Percentiles rank a stretch among this genome's conserved stretches.
Evolutionary conservation across 495 filamentous ascomycete species (phyloP).

Genomic region (Aspergillus saccharolyticus): DNA sequence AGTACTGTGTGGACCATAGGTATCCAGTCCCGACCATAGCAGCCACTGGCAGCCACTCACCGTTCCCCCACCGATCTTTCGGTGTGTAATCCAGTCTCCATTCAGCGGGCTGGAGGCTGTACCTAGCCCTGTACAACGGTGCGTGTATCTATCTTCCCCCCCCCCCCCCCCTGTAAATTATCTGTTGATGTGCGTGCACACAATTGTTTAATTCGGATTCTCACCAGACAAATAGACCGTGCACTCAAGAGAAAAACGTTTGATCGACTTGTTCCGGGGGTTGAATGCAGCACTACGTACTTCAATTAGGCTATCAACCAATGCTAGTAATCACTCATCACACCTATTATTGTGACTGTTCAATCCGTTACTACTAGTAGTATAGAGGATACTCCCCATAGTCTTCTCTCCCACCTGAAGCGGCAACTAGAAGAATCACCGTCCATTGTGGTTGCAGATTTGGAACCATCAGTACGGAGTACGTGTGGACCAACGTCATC

Average conservation of each 20-base stretch:
- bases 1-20: too few relatives aligned
- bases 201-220: not conserved
- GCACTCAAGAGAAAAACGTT: not conserved
- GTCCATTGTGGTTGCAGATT: conserved; percentile 2
- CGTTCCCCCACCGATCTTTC: conserved; percentile 18
- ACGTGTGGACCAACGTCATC: conserved; percentile 15
- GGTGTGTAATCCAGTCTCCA: conserved; percentile 12
- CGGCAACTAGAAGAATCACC: not conserved
- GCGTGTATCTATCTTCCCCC: too few relatives aligned
- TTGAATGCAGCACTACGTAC: not conserved
- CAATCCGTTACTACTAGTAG: not conserved
- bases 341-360: not conserved
- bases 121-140: not conserved
- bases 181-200: not conserved
- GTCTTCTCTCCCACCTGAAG: not conserved
- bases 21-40: conserved; percentile 27
- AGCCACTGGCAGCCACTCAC: conserved; percentile 18
- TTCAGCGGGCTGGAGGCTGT: not conserved
- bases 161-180: not conserved
- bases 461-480: not conserved
- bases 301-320: not conserved
- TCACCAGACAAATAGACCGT: not conserved
- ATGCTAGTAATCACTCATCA: too few relatives aligned
- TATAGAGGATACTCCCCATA: too few relatives aligned
- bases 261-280: not conserved